phyloP scores from a whole-genome alignment of 139 green algal species.

The Zygnema cylindricum region DNA sequence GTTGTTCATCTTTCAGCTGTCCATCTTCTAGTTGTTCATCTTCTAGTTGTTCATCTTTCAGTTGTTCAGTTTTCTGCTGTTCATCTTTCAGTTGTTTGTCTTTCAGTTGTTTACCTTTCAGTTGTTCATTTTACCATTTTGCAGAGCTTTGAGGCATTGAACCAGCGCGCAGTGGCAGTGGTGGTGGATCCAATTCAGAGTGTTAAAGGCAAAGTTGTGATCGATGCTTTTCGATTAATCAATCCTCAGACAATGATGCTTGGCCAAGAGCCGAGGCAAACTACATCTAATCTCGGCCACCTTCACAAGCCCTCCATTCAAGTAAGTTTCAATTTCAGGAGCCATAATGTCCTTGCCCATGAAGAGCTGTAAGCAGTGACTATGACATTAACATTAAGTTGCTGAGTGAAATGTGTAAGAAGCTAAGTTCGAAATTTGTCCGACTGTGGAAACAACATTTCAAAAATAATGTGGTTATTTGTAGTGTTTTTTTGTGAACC shows the following conservation, averaged over 20 bases:
- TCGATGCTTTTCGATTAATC: slow-evolving; percentile 95
- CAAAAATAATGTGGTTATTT: no score
- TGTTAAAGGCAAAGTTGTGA: slow-evolving; percentile 97
- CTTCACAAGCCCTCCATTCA: slow-evolving; percentile 98
- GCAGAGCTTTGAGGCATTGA: slow-evolving; percentile 95
- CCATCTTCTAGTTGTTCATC: not conserved
- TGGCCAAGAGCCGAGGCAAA: slow-evolving; percentile 96
- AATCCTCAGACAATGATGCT: slow-evolving; percentile 99
- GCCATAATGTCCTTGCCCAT: not conserved
- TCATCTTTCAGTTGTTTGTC: not conserved
- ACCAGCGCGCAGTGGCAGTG: slow-evolving; percentile 93
- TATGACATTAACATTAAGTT: no score
- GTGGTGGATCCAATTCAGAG: slow-evolving; percentile 98
- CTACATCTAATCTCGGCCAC: slow-evolving; percentile 96
- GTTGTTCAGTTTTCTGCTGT: slow-evolving; percentile 11
- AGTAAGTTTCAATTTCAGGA: slow-evolving; percentile 12
- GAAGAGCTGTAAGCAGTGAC: no score
- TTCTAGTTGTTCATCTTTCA: slow-evolving; percentile 33
- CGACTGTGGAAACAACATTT: no score
- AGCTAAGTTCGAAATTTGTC: no score
- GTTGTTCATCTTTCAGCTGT: not conserved
- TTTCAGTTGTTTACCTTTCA: not conserved
- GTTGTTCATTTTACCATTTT: slow-evolving; percentile 29
- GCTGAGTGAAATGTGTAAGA: no score
- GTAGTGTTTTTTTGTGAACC: no score